These are phyloP conservation scores for Aphanomyces euteiches DNA, from an alignment of 352 stramenopile species.

Conservation along the genomic window DNA sequence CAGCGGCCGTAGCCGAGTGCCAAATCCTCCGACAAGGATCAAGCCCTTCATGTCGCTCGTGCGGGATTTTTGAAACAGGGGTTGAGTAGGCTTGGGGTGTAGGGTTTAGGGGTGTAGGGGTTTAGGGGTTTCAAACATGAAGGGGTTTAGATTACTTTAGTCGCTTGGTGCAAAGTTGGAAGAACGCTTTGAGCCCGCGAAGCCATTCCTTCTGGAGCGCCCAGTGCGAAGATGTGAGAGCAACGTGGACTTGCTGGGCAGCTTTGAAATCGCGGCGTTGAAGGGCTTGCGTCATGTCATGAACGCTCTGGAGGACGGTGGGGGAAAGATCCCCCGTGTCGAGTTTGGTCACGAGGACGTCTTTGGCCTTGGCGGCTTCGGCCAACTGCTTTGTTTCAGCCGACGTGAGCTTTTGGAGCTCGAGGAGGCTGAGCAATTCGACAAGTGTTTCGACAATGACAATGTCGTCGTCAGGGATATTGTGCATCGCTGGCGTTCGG, in stretches of 20 bases:
- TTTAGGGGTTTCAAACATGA: too few relatives aligned
- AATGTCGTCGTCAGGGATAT: slow-evolving; percentile 23
- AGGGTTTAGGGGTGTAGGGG: too few relatives aligned
- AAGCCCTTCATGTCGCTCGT: slow-evolving; percentile 75
- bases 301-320: slow-evolving; percentile 59
- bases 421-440: slow-evolving; percentile 6
- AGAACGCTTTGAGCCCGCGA: slow-evolving; percentile 94
- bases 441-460: not conserved
- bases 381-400: slow-evolving; percentile 67
- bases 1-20: slow-evolving; percentile 83
- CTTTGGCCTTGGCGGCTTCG: slow-evolving; percentile 80
- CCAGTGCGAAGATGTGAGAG: slow-evolving; percentile 91
- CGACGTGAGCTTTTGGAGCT: slow-evolving; percentile 23
- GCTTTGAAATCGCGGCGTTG: slow-evolving; percentile 70
- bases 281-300: slow-evolving; percentile 77
- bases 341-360: slow-evolving; percentile 84
- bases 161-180: slow-evolving; percentile 91
- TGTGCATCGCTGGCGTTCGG: not conserved
- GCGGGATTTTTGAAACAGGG: too few relatives aligned
- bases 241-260: slow-evolving; percentile 84
- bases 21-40: slow-evolving; percentile 88
- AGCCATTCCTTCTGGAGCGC: slow-evolving; percentile 97
- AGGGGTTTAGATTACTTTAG: slow-evolving; percentile 42
- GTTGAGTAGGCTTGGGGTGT: too few relatives aligned
- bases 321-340: slow-evolving; percentile 70